Conservation (phyloP, 2,329 filamentous ascomycete species). For the Coleophoma eucalyptorum region DNA sequence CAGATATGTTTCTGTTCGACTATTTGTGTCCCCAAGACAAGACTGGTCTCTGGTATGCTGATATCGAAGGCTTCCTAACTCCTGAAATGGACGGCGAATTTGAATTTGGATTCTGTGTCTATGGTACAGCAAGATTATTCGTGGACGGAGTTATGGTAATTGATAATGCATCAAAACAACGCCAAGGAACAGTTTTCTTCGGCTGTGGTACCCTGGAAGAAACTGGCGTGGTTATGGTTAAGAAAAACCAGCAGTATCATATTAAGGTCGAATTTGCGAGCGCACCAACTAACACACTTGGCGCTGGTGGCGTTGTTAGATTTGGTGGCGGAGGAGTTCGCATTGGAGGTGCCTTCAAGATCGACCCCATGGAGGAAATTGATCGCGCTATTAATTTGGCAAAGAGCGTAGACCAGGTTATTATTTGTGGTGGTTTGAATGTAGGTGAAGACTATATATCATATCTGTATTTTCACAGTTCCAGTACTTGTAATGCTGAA, state of each 20-base stretch:
- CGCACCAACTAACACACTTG: conserved; percentile 51
- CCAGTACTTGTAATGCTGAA: too few species aligned
- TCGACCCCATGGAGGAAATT: conserved; percentile 56
- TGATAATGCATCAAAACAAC: conserved; percentile 26
- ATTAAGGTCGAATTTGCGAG: conserved; percentile 42
- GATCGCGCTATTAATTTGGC: conserved; percentile 63
- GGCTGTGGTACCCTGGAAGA: conserved; percentile 24
- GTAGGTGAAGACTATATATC: too few species aligned
- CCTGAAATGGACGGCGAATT: conserved; percentile 17
- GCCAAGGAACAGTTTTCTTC: conserved; percentile 21
- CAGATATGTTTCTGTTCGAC: conserved; percentile 43
- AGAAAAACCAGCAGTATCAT: conserved; percentile 16
- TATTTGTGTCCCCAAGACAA: conserved; percentile 37
- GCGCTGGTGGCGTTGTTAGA: conserved; percentile 39
- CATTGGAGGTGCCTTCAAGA: conserved; percentile 55
- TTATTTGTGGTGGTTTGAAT: conserved; percentile 73
- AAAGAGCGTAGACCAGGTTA: conserved; percentile 66
- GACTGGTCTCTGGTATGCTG: conserved; percentile 28
- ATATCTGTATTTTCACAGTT: too few species aligned
- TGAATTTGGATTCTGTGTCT: conserved; percentile 24
- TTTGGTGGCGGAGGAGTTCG: conserved; percentile 55
- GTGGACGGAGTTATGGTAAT: conserved; percentile 28
- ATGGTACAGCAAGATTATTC: conserved; percentile 26
- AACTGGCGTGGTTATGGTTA: conserved; percentile 13
- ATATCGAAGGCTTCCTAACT: conserved; percentile 24